phyloP scores from a whole-genome alignment of 768 basidiomycete species.

The Amanita pseudoporphyria region DNA sequence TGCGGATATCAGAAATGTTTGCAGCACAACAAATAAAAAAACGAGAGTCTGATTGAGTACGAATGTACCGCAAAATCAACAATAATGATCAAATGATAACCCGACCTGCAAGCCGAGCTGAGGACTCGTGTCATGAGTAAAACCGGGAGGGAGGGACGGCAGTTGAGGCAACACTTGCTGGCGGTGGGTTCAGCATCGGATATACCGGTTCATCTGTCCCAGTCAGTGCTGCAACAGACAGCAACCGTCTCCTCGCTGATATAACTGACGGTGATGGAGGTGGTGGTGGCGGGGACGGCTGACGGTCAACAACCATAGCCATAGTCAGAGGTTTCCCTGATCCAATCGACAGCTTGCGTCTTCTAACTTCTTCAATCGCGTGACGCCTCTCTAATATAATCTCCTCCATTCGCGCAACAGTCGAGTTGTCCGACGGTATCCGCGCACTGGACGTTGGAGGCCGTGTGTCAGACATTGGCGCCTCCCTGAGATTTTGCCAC shows the following conservation, averaged over 20 bases:
- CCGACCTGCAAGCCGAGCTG: too few relatives aligned
- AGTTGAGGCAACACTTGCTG: neutral
- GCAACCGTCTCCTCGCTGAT: conserved; percentile 2
- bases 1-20: conserved; percentile 1
- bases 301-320: neutral
- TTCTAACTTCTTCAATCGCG: too few relatives aligned
- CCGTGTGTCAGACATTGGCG: too few relatives aligned
- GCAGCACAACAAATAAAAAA: neutral
- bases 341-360: neutral
- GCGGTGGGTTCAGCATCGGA: too few relatives aligned
- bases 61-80: too few relatives aligned
- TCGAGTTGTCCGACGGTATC: too few relatives aligned
- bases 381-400: too few relatives aligned
- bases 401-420: too few relatives aligned
- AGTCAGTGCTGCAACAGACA: conserved; percentile 7
- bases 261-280: conserved; percentile 1
- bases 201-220: conserved; percentile 4
- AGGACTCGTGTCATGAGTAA: conserved; percentile 7
- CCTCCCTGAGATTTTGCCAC: too few relatives aligned
- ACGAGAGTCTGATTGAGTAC: too few relatives aligned
- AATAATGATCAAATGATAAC: too few relatives aligned
- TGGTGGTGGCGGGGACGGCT: neutral
- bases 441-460: too few relatives aligned
- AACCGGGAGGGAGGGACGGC: conserved; percentile 3
- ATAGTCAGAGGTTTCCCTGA: neutral